A percentile compares a stretch with the other conserved stretches of the same genome.
Conservation (phyloP, 139 green algal species). For the Mesotaenium endlicherianum region DNA sequence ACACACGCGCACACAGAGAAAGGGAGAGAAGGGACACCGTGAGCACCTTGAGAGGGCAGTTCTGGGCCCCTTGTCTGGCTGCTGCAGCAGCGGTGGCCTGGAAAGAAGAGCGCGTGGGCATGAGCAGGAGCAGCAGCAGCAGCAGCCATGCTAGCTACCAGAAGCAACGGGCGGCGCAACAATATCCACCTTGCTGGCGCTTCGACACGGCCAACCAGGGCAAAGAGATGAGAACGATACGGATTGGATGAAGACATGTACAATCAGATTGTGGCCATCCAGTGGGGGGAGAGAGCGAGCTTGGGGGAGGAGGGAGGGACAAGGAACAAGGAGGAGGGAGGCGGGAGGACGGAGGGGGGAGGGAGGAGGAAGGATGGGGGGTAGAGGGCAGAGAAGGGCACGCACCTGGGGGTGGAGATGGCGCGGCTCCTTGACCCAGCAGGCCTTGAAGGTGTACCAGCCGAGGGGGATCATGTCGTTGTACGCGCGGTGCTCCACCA, state of each 20-base stretch:
- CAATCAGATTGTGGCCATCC: too few species aligned
- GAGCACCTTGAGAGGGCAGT: too few species aligned
- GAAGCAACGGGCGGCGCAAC: too few species aligned
- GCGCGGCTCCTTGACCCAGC: conserved; percentile 8
- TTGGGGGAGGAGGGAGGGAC: neutral
- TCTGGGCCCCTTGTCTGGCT: too few species aligned
- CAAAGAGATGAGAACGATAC: too few species aligned
- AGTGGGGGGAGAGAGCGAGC: neutral
- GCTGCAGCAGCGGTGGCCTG: too few species aligned
- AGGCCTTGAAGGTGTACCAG: conserved; percentile 22
- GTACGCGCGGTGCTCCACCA: conserved; percentile 9
- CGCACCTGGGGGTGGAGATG: conserved; percentile 21
- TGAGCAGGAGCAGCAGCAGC: too few species aligned
- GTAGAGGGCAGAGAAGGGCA: neutral
- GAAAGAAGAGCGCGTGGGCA: too few species aligned
- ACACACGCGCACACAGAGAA: neutral
- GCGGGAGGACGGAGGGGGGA: neutral
- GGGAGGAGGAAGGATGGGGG: neutral
- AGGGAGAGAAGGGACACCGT: neutral
- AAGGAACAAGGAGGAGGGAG: neutral
- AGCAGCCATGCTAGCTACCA: too few species aligned
- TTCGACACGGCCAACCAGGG: too few species aligned
- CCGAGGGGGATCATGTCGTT: conserved; percentile 22
- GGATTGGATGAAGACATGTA: too few species aligned
- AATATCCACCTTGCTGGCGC: too few species aligned